Base-by-base conservation (phyloP, 2,329 filamentous ascomycete genomes). In the Claviceps sp. region DNA sequence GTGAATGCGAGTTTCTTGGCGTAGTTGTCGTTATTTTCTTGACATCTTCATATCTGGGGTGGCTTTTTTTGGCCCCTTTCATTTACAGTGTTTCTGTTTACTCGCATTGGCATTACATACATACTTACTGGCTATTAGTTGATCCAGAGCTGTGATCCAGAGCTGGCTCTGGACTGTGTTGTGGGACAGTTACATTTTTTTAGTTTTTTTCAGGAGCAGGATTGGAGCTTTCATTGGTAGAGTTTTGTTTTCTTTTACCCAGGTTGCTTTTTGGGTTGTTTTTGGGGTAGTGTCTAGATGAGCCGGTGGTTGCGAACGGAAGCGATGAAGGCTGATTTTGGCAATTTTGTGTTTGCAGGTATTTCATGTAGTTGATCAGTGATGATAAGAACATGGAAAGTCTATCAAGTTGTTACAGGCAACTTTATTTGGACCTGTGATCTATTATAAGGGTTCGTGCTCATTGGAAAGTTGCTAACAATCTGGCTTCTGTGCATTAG, bases 1-100 rank as follows among this genome's bases (percentile, higher is more conserved):
- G 74, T 78, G 3, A 73, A 74, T 55, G 80, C 80, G 51, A 84
- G 80, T 60, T 84, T 84, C 58, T 63, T 81, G 54, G 74, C 69
- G 51, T 78, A 59, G 58, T 37, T 30, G 34, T n/a, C n/a, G 3
- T 19, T 37, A 8, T 11, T 42, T 41, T 53, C 10, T 45, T 45
- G 14, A 26, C 4, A n/a, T n/a, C 30, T 30, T n/a, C n/a, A n/a
- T 17, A 11, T 45, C 17, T 43, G 24, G 24, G 13, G 3, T 24
- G n/a, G 11, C 11, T 11, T 41, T 42, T 42, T 7, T 45, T 40
- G 14, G 14, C 39, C 4, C 22, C 6, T 39, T 17, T 13, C 26
- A 10, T 40, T 24, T 24, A 42, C 24, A 22, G 41, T 10, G 46
- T 45, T 41, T 48, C 6, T 13, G 39, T 34, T 17, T 26, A 51